Evolutionary conservation across 345 rosid species (phyloP), one percentile per base, ranked within the genome.

Genomic region (Brassica incana): DNA sequence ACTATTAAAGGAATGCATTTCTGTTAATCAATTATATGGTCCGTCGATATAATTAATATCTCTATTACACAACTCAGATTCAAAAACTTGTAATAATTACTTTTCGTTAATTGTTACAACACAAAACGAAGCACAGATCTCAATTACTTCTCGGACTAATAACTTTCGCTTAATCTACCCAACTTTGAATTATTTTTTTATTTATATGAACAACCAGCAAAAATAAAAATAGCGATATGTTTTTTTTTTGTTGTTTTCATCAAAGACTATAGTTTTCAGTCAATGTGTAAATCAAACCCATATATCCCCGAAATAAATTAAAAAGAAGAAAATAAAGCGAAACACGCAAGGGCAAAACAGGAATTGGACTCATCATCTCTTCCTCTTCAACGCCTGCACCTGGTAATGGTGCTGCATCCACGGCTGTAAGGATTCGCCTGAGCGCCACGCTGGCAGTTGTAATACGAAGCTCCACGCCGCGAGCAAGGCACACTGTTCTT

Each of bases 401-500:
- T 89, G 8, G 99, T 79, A 75, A 93, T 89, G 85, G 85, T 32
- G 68, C 90, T 91, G 91, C 99, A 95, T 32, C 96, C 97, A 66
- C 98, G 97, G 80, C 61, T n/a, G 76, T 95, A 95, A 32, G 98
- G 99, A 74, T 95, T 95, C 62, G 97, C 90, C 83, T 86, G 88
- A 43, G 87, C 92, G 4, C 96, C 93, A 32, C 83, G 78, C 82
- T 71, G 81, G 84, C 99, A 95, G 81, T 93, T 93, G 87, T 95
- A 95, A 82, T 95, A 95, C 16, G 98, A 91, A 10, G 98, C 92
- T 2, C 99, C 98, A 29, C 99, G 94, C 2, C 90, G 85, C 5
- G 99, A 93, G 78, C 99, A 95, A 27, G 99, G 99, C 3, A 95
- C 99, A 35, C 83, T 81, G 91, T 95, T 87, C 89, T 85, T 89